These are phyloP conservation scores for Acephala macrosclerotiorum DNA, from an alignment of 2,329 filamentous ascomycete genomes.

Conservation along the genomic window DNA sequence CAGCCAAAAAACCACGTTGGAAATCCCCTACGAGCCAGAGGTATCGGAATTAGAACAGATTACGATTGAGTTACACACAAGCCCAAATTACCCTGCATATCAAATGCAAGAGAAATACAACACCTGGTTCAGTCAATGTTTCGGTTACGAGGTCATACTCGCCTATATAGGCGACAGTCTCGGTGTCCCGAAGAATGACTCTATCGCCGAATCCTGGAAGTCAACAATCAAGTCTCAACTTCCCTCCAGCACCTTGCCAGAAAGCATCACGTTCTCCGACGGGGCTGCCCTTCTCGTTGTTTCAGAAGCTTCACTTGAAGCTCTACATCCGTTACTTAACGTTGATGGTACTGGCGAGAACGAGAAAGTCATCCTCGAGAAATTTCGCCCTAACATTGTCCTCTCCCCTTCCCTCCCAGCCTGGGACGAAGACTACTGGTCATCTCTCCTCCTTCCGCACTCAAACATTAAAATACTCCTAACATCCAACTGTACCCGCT, in stretches of 20 bases:
- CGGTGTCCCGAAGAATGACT: conserved; percentile 16
- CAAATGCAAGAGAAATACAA: conserved; percentile 67
- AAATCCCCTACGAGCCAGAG: conserved; percentile 63
- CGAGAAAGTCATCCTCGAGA: conserved; percentile 65
- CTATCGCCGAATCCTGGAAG: conserved; percentile 19
- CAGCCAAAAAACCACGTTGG: conserved; percentile 44
- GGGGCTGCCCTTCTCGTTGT: conserved; percentile 76
- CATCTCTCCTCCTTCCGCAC: conserved; percentile 56
- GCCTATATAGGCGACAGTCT: conserved; percentile 53
- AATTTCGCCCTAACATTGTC: conserved; percentile 75
- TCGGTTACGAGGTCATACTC: conserved; percentile 66
- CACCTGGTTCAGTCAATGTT: conserved; percentile 72
- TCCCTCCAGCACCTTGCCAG: background rate
- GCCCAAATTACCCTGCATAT: conserved; percentile 56
- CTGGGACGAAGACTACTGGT: conserved; percentile 79
- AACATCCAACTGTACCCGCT: conserved; percentile 74
- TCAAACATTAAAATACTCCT: conserved; percentile 54
- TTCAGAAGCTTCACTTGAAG: conserved; percentile 70
- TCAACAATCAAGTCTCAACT: conserved; percentile 13
- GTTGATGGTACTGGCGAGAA: conserved; percentile 37
- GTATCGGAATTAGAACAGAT: conserved; percentile 54
- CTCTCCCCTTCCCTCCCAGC: conserved; percentile 62
- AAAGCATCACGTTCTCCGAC: conserved; percentile 64
- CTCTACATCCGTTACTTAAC: conserved; percentile 63
- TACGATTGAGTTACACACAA: conserved; percentile 64